Evolutionary conservation across 768 basidiomycete species (phyloP).

Genomic region (Naganishia friedmannii): DNA sequence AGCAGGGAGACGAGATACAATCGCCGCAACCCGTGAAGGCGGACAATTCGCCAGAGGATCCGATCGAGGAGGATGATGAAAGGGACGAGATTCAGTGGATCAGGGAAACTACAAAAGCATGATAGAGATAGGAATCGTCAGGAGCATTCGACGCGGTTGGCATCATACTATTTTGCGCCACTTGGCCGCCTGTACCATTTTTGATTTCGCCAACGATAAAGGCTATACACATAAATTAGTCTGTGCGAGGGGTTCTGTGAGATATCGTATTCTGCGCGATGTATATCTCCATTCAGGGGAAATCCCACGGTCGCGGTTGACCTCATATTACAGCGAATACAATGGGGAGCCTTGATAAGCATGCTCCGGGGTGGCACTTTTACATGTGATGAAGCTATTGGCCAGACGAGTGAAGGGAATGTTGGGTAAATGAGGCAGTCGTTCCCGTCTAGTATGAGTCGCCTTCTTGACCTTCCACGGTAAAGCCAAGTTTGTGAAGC

Average conservation of each 20-base stretch:
- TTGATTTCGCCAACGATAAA: background rate
- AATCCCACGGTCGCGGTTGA: background rate
- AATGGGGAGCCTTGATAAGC: conserved; percentile 23
- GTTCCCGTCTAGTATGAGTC: conserved; percentile 72
- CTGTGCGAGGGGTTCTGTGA: background rate
- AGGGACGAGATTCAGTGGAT: background rate
- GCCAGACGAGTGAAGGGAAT: background rate
- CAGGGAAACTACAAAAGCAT: too few species aligned
- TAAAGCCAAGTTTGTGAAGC: conserved; percentile 82
- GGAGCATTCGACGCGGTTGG: background rate
- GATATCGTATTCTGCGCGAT: background rate
- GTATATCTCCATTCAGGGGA: background rate
- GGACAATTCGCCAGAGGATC: background rate
- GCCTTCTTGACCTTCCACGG: conserved; percentile 91
- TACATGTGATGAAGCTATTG: background rate
- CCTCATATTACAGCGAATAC: background rate
- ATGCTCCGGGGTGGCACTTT: conserved; percentile 14
- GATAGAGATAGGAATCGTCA: background rate
- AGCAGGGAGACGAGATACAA: conserved; percentile 6
- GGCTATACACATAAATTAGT: background rate
- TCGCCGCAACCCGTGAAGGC: background rate
- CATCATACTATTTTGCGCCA: background rate
- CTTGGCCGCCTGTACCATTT: background rate
- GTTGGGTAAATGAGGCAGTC: background rate
- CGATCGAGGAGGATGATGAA: background rate